These are phyloP conservation scores for Iberis pinnata DNA, from an alignment of 345 rosid genomes.

Conservation along the genomic window DNA sequence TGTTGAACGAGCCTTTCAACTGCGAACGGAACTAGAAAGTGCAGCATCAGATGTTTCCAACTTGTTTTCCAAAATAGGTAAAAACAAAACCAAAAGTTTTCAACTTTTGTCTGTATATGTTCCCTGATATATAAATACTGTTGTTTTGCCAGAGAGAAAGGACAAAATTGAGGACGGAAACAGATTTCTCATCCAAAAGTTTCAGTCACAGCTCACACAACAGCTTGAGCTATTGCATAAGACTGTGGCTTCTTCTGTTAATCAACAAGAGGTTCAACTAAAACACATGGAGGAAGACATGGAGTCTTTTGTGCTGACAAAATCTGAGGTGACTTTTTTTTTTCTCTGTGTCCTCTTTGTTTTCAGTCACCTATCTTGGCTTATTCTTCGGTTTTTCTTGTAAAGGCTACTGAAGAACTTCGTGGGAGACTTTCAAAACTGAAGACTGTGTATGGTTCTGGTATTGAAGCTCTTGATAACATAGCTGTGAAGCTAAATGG, in stretches of 20 bases:
- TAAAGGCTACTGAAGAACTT: slow-evolving; percentile 82
- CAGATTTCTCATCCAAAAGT: slow-evolving; percentile 57
- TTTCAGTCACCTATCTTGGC: background rate
- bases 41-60: slow-evolving; percentile 82
- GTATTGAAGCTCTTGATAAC: slow-evolving; percentile 66
- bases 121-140: slow-evolving; percentile 8
- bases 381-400: slow-evolving; percentile 23
- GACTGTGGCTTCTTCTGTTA: slow-evolving; percentile 77
- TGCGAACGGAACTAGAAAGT: slow-evolving; percentile 73
- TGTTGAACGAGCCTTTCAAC: slow-evolving; percentile 78
- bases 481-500: slow-evolving; percentile 77
- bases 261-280: slow-evolving; percentile 83
- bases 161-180: slow-evolving; percentile 91
- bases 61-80: slow-evolving; percentile 87
- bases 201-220: slow-evolving; percentile 74
- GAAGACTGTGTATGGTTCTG: slow-evolving; percentile 61
- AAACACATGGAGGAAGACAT: slow-evolving; percentile 92
- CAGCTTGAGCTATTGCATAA: slow-evolving; percentile 84
- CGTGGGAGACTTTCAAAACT: slow-evolving; percentile 61
- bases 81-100: slow-evolving; percentile 9
- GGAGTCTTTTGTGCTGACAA: slow-evolving; percentile 82
- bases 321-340: slow-evolving; percentile 50
- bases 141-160: slow-evolving; percentile 68
- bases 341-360: background rate
- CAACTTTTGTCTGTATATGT: slow-evolving; percentile 1